Base-by-base conservation (phyloP, 164 flowering plant species). In the Santalum album region DNA sequence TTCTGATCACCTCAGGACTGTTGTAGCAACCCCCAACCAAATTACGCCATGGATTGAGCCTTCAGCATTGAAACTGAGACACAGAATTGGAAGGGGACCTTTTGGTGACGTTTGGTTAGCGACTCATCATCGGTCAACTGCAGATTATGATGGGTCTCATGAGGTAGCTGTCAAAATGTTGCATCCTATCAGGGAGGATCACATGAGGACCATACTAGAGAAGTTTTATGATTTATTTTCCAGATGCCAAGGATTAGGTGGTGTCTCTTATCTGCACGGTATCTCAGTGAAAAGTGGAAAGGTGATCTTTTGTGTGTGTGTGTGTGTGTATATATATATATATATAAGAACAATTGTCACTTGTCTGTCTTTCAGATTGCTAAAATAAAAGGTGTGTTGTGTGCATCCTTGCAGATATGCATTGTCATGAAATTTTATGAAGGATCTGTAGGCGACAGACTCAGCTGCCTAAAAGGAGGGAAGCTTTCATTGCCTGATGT, bases 61-160 rank as follows among this genome's bases (percentile, higher is more conserved):
- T 53, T 67, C 71, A 7, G 62, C 72, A 11, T 53, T 91, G 71
- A 84, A 78, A 62, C 83, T 87, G 25, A 75, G 76, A 40, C 90
- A 87, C 42, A 71, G 96, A 66, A 87, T 91, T 58, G 98, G 98
- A 22, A 67, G 87, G 58, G 98, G 98, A 0, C 72, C 75, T 3
- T 81, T 91, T 66, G 96, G 96, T 43, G 96, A 91, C 72, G 88
- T 86, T 61, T 91, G 95, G 95, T 57, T 84, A 43, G 98, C 90
- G 19, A 91, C 96, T 35, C 87, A 76, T 68, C 95, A 91, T 70
- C 83, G 53, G 47, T 82, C 82, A 6, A 68, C 75, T 23, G 68
- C 67, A 29, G 95, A 82, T 62, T 86, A 70, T 67, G 88, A 91
- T 52, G 74, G 78, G 70, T 73, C 66, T 71, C 96, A 81, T 72